Evolutionary conservation across 768 basidiomycete species (phyloP).

Genomic region (Lactarius deliciosus): DNA sequence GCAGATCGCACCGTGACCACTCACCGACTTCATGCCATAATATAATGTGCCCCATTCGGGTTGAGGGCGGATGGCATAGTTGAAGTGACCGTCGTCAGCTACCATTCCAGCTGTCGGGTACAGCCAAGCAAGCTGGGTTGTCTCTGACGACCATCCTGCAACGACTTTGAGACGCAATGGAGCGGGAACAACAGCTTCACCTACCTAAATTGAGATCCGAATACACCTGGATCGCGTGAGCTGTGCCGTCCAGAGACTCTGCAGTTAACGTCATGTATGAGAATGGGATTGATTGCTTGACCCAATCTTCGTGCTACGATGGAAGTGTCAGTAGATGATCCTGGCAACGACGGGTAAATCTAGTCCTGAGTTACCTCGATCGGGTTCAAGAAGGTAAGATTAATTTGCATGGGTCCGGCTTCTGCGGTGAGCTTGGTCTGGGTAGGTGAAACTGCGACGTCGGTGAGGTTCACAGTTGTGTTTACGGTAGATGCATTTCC

Average conservation of each 20-base stretch:
- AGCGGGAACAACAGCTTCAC: not conserved
- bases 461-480: slow-evolving; percentile 26
- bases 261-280: slow-evolving; percentile 40
- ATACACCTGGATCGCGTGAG: slow-evolving; percentile 41
- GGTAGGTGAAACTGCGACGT: slow-evolving; percentile 38
- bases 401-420: slow-evolving; percentile 40
- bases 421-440: slow-evolving; percentile 36
- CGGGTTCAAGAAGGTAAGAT: slow-evolving; percentile 41
- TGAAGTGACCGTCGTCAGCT: too few relatives aligned
- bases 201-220: slow-evolving; percentile 42
- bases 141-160: not conserved
- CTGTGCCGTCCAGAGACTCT: slow-evolving; percentile 34
- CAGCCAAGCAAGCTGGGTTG: too few relatives aligned
- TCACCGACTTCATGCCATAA: slow-evolving; percentile 23
- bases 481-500: slow-evolving; percentile 12
- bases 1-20: not conserved
- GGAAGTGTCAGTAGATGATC: not conserved
- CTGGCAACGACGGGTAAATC: not conserved
- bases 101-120: too few relatives aligned
- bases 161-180: not conserved
- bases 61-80: too few relatives aligned
- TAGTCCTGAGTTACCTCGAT: slow-evolving; percentile 35
- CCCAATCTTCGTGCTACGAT: slow-evolving; percentile 37
- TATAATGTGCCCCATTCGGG: slow-evolving; percentile 11
- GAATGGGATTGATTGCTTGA: slow-evolving; percentile 42